A percentile compares a stretch with the other conserved stretches of the same genome.
Evolutionary conservation across 352 stramenopile species (phyloP).

Genomic region (Plasmopara viticola): DNA sequence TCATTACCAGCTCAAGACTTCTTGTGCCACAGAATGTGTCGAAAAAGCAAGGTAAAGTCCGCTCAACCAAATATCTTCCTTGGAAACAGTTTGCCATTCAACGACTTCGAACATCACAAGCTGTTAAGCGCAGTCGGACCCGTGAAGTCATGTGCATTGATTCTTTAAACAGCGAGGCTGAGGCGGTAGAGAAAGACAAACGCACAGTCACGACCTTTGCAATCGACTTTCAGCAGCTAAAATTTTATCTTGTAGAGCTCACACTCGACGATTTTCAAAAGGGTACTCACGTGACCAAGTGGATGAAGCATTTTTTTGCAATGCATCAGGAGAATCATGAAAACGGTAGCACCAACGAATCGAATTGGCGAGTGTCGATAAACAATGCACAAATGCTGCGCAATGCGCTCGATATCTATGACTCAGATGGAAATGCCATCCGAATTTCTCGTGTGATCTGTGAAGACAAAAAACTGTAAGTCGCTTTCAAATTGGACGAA

Average conservation of each 20-base stretch:
- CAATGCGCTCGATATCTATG: slow-evolving; percentile 7
- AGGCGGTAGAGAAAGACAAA: slow-evolving; percentile 19
- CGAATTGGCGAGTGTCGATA: slow-evolving; percentile 11
- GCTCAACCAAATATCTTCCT: slow-evolving; percentile 39
- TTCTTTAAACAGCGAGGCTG: slow-evolving; percentile 1
- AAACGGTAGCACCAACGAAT: background rate
- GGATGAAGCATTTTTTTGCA: slow-evolving; percentile 14
- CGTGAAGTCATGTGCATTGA: slow-evolving; percentile 9
- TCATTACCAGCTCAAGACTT: slow-evolving; percentile 1
- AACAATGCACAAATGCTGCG: slow-evolving; percentile 12
- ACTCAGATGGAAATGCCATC: slow-evolving; percentile 8
- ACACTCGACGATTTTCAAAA: slow-evolving; percentile 5
- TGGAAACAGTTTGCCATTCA: slow-evolving; percentile 60
- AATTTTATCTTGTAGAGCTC: slow-evolving; percentile 22
- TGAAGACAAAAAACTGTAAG: slow-evolving; percentile 1
- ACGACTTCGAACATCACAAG: slow-evolving; percentile 33
- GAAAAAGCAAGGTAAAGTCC: slow-evolving; percentile 9
- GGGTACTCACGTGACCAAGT: slow-evolving; percentile 1
- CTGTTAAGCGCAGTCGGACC: slow-evolving; percentile 17
- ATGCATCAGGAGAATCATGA: background rate
- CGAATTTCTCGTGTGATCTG: slow-evolving; percentile 7
- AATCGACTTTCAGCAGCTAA: slow-evolving; percentile 23
- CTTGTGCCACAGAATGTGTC: slow-evolving; percentile 4
- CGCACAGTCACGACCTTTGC: slow-evolving; percentile 19
- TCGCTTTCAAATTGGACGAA: no score